phyloP scores from a whole-genome alignment of 441 rosid species.

The Isatis lusitanica region DNA sequence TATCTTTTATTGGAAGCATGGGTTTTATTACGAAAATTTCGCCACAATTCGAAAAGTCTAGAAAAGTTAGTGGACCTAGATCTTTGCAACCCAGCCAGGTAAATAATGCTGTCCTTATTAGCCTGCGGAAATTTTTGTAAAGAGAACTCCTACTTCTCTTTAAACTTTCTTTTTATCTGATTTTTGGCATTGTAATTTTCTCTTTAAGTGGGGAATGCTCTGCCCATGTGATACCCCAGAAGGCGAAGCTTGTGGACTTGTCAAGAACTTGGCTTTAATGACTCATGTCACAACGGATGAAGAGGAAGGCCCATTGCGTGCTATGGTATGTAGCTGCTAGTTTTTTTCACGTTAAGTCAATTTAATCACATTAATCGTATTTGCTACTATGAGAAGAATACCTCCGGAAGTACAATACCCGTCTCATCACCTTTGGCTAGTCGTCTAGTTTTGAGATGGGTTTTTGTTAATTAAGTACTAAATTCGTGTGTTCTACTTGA shows the following conservation, averaged over 20 bases:
- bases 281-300: constrained; percentile 98
- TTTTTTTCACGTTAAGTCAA: background rate
- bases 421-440: background rate
- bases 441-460: background rate
- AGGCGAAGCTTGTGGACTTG: constrained; percentile 98
- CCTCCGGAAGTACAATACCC: background rate
- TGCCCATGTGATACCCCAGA: constrained; percentile 99
- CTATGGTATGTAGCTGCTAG: constrained; percentile 53
- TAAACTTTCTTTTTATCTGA: background rate
- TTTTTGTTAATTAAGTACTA: constrained; percentile 1
- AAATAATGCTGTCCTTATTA: constrained; percentile 26
- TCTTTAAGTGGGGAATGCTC: constrained; percentile 97
- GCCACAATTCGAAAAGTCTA: constrained; percentile 96
- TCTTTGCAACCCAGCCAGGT: constrained; percentile 99
- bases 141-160: constrained; percentile 3
- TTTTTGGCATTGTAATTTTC: constrained; percentile 13
- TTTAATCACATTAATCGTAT: background rate
- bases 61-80: constrained; percentile 99
- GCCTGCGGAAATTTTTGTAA: constrained; percentile 1
- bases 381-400: constrained; percentile 7
- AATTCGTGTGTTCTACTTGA: constrained; percentile 8
- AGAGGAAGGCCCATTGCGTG: constrained; percentile 84
- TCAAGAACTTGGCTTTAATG: constrained; percentile 97
- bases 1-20: constrained; percentile 79
- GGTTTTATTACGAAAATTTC: constrained; percentile 82